These are phyloP conservation scores for Thelonectria discophora DNA, from an alignment of 2,329 filamentous ascomycete species.

Conservation along the genomic window DNA sequence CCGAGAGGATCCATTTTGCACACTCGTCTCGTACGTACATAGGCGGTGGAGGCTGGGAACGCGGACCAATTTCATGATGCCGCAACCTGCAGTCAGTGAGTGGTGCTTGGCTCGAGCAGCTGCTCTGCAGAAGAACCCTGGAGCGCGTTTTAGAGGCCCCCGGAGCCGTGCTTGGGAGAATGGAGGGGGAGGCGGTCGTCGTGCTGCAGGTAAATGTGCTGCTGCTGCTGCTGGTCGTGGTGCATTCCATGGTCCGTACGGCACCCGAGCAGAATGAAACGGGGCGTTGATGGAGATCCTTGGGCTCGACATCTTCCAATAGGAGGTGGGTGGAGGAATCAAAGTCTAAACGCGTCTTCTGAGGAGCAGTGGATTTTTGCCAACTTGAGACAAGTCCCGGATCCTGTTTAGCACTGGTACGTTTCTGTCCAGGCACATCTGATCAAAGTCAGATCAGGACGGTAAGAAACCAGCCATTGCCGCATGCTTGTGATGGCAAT, in stretches of 20 bases:
- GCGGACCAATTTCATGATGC: constrained; percentile 19
- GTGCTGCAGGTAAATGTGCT: constrained; percentile 20
- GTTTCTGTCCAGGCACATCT: constrained; percentile 32
- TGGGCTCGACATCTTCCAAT: constrained; percentile 20
- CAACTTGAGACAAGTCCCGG: constrained; percentile 42
- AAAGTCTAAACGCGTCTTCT: constrained; percentile 35
- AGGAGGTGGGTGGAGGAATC: constrained; percentile 26
- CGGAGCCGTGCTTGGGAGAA: constrained; percentile 1
- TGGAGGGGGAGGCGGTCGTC: constrained; percentile 1
- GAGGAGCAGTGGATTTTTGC: constrained; percentile 32
- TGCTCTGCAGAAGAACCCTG: constrained; percentile 16
- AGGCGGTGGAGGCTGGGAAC: constrained; percentile 22
- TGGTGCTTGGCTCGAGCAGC: constrained; percentile 15
- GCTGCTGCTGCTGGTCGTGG: constrained; percentile 13
- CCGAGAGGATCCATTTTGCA: constrained; percentile 23
- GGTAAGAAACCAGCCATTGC: constrained; percentile 6
- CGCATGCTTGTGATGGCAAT: background rate
- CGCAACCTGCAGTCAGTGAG: constrained; percentile 13
- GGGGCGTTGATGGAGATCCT: constrained; percentile 31
- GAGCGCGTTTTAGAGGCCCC: constrained; percentile 6
- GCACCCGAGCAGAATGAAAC: constrained; percentile 25
- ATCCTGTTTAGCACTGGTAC: constrained; percentile 36
- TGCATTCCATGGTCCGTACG: constrained; percentile 12
- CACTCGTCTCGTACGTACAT: constrained; percentile 18
- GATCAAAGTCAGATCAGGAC: constrained; percentile 25